Percentiles rank a stretch among this genome's conserved stretches.
phyloP scores from a whole-genome alignment of 2,329 filamentous ascomycete species.

The Colletotrichum cordylinicola region DNA sequence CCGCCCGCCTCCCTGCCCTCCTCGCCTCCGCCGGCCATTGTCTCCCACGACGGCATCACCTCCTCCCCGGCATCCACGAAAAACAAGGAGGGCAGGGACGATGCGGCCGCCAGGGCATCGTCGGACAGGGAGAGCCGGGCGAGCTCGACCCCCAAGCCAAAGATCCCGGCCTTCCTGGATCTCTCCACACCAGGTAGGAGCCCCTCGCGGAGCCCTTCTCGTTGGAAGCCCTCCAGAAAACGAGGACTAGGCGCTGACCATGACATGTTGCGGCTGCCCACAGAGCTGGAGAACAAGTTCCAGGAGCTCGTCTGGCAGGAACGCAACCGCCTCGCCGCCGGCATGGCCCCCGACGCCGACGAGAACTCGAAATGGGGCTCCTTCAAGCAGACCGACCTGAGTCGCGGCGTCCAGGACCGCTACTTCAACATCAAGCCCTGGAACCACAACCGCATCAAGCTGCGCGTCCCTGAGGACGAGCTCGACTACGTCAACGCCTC shows the following conservation, averaged over 20 bases:
- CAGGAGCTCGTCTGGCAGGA: constrained; percentile 60
- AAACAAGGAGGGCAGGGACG: neutral
- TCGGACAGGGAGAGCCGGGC: neutral
- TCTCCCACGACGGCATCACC: constrained; percentile 40
- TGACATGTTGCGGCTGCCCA: neutral
- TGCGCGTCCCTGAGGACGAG: constrained; percentile 76
- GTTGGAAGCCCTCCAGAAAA: neutral
- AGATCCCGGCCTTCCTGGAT: constrained; percentile 45
- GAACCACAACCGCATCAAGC: constrained; percentile 82
- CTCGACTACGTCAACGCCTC: constrained; percentile 87
- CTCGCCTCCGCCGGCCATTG: constrained; percentile 30
- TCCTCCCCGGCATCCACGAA: constrained; percentile 21
- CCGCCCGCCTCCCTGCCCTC: constrained; percentile 29
- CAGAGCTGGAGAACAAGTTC: constrained; percentile 43
- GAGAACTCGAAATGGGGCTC: constrained; percentile 37
- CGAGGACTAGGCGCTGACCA: constrained; percentile 9
- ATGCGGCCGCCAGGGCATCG: neutral
- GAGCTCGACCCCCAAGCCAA: constrained; percentile 19
- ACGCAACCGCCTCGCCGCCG: constrained; percentile 49
- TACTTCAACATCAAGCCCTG: constrained; percentile 92
- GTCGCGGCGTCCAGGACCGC: constrained; percentile 66
- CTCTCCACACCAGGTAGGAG: constrained; percentile 40
- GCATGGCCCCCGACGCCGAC: constrained; percentile 39
- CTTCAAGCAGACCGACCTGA: constrained; percentile 39
- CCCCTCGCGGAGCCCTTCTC: neutral